Base-by-base conservation (phyloP, 202 grass and related monocot species). In the Elaeis oleifera region DNA sequence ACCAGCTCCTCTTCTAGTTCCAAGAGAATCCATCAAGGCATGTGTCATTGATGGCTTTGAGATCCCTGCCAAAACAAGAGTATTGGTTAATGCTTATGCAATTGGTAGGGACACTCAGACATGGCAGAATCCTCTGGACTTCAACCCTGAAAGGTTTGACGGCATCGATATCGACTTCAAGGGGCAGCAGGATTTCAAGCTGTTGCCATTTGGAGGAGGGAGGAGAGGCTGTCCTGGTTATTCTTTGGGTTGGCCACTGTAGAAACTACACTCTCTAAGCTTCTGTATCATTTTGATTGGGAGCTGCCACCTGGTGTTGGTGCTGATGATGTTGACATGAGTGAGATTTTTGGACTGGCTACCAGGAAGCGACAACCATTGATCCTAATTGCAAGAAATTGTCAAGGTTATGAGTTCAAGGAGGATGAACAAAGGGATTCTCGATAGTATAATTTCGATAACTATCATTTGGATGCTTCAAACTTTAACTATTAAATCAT, bases 11-110 rank as follows among this genome's bases (percentile, higher is more conserved):
- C 70, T 95, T 1, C 76, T 95, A 0, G 76, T 89, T 2, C 90
- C 85, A 0, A 67, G 85, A 17, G 85, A 89, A 66, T 76, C 85
- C 25, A 68, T 83, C 2, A 66, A 78, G 0, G 16, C 74, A 3
- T 85, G 76, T 65, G 70, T 53, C 17, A 77, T 95, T 1, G 90
- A 76, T 22, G 85, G 90, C 49, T 95, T 79, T 39, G 71, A 83
- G 65, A 79, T 95, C 73, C 79, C 85, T 0, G 69, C 71, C 21
- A 78, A 70, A 59, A 85, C 90, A 0, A 65, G 85, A 11, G 55
- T 95, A 0, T 85, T 89, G 55, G 74, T 95, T 73, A 95, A 95
- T 71, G 79, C 82, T 0, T 95, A 73, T 23, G 90, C 90, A 18
- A 89, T 95, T 61, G 76, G 85, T 5, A 39, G 90, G 0, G 90